Evolutionary conservation across 2,329 filamentous ascomycete species (phyloP).

Genomic region (Fusarium napiforme): DNA sequence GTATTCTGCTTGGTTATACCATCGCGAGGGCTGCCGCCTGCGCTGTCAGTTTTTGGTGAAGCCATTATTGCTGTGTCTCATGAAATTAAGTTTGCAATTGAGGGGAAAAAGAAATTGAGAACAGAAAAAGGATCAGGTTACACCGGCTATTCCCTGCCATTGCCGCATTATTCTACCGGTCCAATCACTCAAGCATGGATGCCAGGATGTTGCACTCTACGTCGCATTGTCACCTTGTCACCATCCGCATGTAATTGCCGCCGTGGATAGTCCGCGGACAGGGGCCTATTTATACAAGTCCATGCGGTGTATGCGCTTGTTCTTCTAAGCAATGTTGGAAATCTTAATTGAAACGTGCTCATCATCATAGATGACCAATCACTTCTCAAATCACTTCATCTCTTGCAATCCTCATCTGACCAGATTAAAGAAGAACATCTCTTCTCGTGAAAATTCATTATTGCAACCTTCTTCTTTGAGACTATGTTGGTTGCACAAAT

Average conservation of each 20-base stretch:
- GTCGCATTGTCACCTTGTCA: not conserved
- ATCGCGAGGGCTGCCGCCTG: not conserved
- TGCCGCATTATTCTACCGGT: not conserved
- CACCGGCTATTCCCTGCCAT: not conserved
- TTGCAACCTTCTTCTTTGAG: not conserved
- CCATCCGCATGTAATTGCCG: not conserved
- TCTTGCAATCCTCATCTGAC: not conserved
- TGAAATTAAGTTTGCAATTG: not conserved
- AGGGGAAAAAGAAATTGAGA: not conserved
- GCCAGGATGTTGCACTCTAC: not conserved
- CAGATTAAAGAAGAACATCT: not conserved
- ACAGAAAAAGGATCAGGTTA: not conserved
- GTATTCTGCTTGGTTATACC: not conserved
- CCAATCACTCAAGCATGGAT: not conserved
- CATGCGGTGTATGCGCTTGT: not conserved
- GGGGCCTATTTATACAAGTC: not conserved
- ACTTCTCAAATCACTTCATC: accelerated
- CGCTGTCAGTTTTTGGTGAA: not conserved
- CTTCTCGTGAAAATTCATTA: too few species aligned
- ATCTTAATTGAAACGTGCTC: too few species aligned
- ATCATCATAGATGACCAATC: not conserved
- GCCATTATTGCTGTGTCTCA: not conserved
- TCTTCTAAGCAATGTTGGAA: too few species aligned
- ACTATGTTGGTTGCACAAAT: not conserved
- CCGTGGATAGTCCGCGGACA: not conserved